Evolutionary conservation across 2,329 filamentous ascomycete genomes (phyloP).

Genomic region (Metarhizium rileyi): DNA sequence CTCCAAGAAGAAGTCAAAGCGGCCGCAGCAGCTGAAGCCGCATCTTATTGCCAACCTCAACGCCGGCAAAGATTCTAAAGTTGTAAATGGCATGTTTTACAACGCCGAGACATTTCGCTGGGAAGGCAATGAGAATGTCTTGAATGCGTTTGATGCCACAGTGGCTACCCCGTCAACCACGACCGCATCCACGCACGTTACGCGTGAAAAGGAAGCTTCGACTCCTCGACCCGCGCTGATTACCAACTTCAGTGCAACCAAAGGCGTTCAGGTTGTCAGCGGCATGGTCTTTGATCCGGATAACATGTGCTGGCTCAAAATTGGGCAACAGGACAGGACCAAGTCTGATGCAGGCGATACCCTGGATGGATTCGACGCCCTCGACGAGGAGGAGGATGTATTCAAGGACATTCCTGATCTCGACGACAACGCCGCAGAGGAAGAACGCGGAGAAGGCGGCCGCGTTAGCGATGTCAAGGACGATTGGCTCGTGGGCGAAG

Average conservation of each 20-base stretch:
- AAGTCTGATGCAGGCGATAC: slow-evolving; percentile 43
- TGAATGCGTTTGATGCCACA: slow-evolving; percentile 66
- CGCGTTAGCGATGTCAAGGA: slow-evolving; percentile 56
- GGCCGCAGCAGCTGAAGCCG: slow-evolving; percentile 62
- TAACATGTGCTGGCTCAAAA: slow-evolving; percentile 95
- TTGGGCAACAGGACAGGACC: slow-evolving; percentile 40
- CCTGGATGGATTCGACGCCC: slow-evolving; percentile 55
- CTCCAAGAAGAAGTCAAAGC: slow-evolving; percentile 47
- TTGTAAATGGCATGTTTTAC: slow-evolving; percentile 85
- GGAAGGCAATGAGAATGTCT: slow-evolving; percentile 91
- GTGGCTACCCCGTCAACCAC: slow-evolving; percentile 42
- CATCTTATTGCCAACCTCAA: slow-evolving; percentile 82
- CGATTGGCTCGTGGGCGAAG: slow-evolving; percentile 83
- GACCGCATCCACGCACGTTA: slow-evolving; percentile 27
- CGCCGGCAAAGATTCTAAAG: slow-evolving; percentile 65
- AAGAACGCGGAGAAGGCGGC: slow-evolving; percentile 37
- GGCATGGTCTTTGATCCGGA: slow-evolving; percentile 97
- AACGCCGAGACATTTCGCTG: slow-evolving; percentile 79
- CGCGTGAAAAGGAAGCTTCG: slow-evolving; percentile 45
- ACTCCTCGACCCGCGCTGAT: slow-evolving; percentile 72
- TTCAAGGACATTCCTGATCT: slow-evolving; percentile 94
- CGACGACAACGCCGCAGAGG: slow-evolving; percentile 53
- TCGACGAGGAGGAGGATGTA: slow-evolving; percentile 78
- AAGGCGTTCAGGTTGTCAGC: slow-evolving; percentile 88
- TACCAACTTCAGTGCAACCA: slow-evolving; percentile 74